Percentiles rank a stretch among this genome's conserved stretches.
phyloP scores from a whole-genome alignment of 108 stramenopile genomes.

The Cyclotella cryptica region DNA sequence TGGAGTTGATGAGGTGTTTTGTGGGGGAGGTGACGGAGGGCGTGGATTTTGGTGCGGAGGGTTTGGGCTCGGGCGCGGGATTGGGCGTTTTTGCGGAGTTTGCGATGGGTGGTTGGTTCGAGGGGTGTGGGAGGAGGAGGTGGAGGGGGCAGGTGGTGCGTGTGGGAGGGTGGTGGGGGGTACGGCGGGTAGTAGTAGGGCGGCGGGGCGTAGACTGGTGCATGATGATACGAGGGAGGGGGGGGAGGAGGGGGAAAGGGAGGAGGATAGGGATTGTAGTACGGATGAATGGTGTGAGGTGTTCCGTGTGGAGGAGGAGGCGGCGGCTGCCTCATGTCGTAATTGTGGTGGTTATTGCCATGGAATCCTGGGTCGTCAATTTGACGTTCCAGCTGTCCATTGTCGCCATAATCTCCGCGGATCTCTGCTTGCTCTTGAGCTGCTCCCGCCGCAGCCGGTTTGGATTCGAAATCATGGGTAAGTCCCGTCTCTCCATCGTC shows the following conservation, averaged over 20 bases:
- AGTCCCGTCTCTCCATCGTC: no score
- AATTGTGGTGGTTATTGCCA: background rate
- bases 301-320: background rate
- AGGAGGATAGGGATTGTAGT: background rate
- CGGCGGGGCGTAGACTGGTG: no score
- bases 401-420: background rate
- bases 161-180: conserved; percentile 7
- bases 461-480: background rate
- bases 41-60: conserved; percentile 56
- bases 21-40: conserved; percentile 58
- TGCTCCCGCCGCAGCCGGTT: background rate
- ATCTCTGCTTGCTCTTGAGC: background rate
- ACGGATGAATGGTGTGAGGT: background rate
- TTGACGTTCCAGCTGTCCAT: background rate
- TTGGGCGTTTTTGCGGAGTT: conserved; percentile 78
- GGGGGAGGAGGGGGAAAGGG: background rate
- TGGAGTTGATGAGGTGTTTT: conserved; percentile 64
- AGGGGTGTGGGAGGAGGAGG: conserved; percentile 31
- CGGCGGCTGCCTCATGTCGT: background rate
- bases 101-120: conserved; percentile 65
- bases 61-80: conserved; percentile 72
- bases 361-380: background rate
- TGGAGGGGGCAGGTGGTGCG: background rate
- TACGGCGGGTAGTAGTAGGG: background rate
- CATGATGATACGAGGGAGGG: no score